phyloP scores from a whole-genome alignment of 106 monocot species.

The Dendrobium catenatum region DNA sequence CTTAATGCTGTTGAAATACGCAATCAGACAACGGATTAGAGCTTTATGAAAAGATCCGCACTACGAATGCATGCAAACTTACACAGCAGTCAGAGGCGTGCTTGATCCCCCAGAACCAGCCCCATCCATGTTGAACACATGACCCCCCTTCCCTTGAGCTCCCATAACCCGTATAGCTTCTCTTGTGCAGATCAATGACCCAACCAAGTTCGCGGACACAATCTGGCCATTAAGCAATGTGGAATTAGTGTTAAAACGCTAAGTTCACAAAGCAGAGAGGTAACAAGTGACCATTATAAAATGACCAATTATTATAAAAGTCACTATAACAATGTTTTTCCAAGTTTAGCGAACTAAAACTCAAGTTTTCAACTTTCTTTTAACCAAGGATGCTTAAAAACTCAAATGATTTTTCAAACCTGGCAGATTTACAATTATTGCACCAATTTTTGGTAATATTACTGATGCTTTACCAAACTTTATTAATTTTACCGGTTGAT shows the following conservation, averaged over 20 bases:
- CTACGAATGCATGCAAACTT: constrained; percentile 16
- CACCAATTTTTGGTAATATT: too few relatives aligned
- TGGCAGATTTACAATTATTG: too few relatives aligned
- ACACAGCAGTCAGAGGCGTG: constrained; percentile 98
- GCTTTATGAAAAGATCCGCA: background rate
- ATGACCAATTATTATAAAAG: background rate
- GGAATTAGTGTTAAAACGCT: background rate
- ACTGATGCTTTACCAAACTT: too few relatives aligned
- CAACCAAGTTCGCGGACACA: constrained; percentile 91
- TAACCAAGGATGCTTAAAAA: too few relatives aligned
- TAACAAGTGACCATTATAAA: background rate
- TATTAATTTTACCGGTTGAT: too few relatives aligned
- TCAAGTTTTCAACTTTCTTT: background rate
- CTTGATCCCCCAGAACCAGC: constrained; percentile 98
- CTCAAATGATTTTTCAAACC: too few relatives aligned
- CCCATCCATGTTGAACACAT: constrained; percentile 99
- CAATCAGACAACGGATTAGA: background rate
- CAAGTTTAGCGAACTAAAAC: background rate
- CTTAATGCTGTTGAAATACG: too few relatives aligned
- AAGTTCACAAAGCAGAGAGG: background rate
- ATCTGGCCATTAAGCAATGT: constrained; percentile 41
- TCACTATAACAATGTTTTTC: background rate
- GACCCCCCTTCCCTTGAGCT: constrained; percentile 76
- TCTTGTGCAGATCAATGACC: constrained; percentile 90
- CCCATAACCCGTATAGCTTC: constrained; percentile 85